phyloP scores from a whole-genome alignment of 2,329 filamentous ascomycete species.

The Fusarium brevicatenulatum region DNA sequence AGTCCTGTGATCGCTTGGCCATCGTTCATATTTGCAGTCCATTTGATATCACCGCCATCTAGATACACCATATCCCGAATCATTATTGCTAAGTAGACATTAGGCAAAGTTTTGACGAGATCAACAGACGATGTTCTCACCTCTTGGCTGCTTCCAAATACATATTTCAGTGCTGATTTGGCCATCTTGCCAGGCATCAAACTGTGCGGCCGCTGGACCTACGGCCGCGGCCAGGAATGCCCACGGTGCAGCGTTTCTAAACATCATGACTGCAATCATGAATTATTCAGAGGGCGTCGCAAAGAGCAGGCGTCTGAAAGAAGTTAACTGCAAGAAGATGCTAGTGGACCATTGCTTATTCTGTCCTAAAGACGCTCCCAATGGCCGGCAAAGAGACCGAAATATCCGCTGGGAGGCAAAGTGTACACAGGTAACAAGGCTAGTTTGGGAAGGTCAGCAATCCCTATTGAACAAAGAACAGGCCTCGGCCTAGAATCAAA shows the following conservation, averaged over 20 bases:
- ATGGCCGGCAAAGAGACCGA: neutral
- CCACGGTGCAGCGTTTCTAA: constrained; percentile 17
- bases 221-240: constrained; percentile 31
- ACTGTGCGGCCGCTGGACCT: constrained; percentile 50
- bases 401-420: constrained; percentile 6
- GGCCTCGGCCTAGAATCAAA: constrained; percentile 10
- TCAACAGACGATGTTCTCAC: constrained; percentile 40
- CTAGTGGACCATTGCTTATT: constrained; percentile 41
- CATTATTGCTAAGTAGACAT: constrained; percentile 58
- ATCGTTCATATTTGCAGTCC: constrained; percentile 61
- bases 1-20: constrained; percentile 48
- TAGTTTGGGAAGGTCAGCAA: constrained; percentile 18
- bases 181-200: constrained; percentile 57
- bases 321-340: constrained; percentile 27
- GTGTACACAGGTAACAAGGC: neutral
- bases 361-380: neutral
- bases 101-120: constrained; percentile 20
- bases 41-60: constrained; percentile 69
- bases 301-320: constrained; percentile 18
- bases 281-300: constrained; percentile 8
- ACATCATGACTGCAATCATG: constrained; percentile 33
- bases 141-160: constrained; percentile 62
- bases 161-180: constrained; percentile 70
- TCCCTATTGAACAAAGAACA: constrained; percentile 18
- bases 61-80: constrained; percentile 72